These are phyloP conservation scores for Barnettozyma botsteinii DNA, from an alignment of 805 yeast genomes.

Conservation along the genomic window DNA sequence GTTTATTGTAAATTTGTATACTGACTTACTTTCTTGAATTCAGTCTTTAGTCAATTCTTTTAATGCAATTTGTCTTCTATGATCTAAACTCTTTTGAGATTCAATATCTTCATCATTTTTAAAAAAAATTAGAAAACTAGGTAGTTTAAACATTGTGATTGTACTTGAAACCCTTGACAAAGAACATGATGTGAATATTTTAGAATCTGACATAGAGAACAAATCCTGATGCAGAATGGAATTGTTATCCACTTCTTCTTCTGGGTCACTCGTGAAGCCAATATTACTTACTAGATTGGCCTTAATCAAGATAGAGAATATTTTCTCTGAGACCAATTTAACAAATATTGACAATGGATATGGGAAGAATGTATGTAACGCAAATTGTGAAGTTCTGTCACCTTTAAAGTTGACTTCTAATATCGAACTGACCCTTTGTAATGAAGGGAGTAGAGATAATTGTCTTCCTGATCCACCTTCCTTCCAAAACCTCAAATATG, in stretches of 20 bases:
- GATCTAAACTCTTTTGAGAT: conserved; percentile 26
- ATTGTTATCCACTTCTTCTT: conserved; percentile 20
- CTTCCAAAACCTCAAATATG: conserved; percentile 34
- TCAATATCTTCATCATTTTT: neutral
- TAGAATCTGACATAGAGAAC: conserved; percentile 31
- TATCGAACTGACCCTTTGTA: conserved; percentile 12
- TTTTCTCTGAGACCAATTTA: conserved; percentile 14
- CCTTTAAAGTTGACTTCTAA: conserved; percentile 16
- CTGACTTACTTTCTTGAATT: neutral
- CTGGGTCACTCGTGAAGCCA: conserved; percentile 22
- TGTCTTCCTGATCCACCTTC: conserved; percentile 39
- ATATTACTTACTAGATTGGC: conserved; percentile 23
- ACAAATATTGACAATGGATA: conserved; percentile 31
- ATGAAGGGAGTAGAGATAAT: conserved; percentile 35
- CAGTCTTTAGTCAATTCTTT: conserved; percentile 4
- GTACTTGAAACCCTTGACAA: conserved; percentile 35
- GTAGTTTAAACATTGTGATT: conserved; percentile 25
- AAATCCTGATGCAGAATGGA: conserved; percentile 18
- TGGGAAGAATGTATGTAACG: conserved; percentile 39
- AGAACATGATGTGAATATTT: conserved; percentile 35
- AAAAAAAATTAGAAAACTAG: neutral
- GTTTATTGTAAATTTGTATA: neutral
- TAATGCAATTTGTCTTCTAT: conserved; percentile 36
- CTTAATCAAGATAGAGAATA: conserved; percentile 24
- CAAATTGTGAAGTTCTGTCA: conserved; percentile 20